Percentiles rank a stretch among this genome's conserved stretches.
Conservation (phyloP, 495 filamentous ascomycete species). For the Paragyromitra xinjiangensis region DNA sequence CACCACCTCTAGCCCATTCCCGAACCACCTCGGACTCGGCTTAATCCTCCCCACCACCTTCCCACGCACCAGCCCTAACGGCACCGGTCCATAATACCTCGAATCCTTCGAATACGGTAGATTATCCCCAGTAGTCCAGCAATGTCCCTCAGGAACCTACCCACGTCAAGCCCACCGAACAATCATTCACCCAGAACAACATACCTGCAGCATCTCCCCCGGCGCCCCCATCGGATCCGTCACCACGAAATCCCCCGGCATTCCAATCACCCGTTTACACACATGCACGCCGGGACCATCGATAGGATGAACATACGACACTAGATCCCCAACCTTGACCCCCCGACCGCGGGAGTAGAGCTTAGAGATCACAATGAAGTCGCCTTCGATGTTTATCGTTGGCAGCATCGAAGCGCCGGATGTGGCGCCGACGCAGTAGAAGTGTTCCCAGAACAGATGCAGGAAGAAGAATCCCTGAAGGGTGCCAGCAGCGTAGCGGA, state of each 20-base stretch:
- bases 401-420: constrained; percentile 83
- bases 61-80: constrained; percentile 81
- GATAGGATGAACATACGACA: constrained; percentile 77
- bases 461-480: constrained; percentile 62
- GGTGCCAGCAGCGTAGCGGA: constrained; percentile 56
- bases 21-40: constrained; percentile 43
- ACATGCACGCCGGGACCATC: constrained; percentile 67
- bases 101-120: constrained; percentile 83
- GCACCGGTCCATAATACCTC: constrained; percentile 82
- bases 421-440: constrained; percentile 64
- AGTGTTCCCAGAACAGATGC: constrained; percentile 70
- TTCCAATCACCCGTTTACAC: constrained; percentile 83
- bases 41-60: constrained; percentile 75
- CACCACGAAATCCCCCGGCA: constrained; percentile 90
- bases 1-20: constrained; percentile 36
- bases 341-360: constrained; percentile 72
- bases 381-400: constrained; percentile 71
- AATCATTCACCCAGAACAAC: constrained; percentile 37
- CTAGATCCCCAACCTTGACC: constrained; percentile 81
- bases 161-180: constrained; percentile 14
- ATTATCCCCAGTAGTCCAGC: constrained; percentile 89
- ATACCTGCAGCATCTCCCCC: constrained; percentile 77
- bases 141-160: constrained; percentile 88
- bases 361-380: constrained; percentile 73
- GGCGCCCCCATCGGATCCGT: constrained; percentile 67